phyloP scores from a whole-genome alignment of 2,329 filamentous ascomycete genomes.

The Colletotrichum gigasporum region DNA sequence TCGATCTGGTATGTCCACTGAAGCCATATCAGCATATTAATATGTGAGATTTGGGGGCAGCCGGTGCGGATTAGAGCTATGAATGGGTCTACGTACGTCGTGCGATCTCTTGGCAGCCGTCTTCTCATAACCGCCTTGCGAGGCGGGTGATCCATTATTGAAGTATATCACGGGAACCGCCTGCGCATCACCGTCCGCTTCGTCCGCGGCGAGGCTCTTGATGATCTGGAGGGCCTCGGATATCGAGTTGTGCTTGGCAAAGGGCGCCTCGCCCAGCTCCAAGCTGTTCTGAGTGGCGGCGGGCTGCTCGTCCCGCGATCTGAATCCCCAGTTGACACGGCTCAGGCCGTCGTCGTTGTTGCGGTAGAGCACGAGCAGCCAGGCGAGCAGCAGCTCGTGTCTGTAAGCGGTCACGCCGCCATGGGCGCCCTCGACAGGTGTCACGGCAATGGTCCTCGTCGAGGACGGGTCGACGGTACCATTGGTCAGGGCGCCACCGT shows the following conservation, averaged over 20 bases:
- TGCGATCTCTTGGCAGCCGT: constrained; percentile 15
- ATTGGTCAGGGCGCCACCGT: constrained; percentile 16
- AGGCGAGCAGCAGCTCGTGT: constrained; percentile 35
- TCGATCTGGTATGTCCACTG: constrained; percentile 37
- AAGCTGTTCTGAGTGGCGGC: constrained; percentile 11
- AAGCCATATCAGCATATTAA: constrained; percentile 1
- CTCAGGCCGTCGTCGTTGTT: constrained; percentile 34
- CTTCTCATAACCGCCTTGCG: constrained; percentile 19
- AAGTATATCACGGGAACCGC: constrained; percentile 29
- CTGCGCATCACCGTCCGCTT: not conserved
- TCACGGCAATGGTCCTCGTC: constrained; percentile 23
- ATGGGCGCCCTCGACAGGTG: not conserved
- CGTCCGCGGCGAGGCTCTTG: constrained; percentile 7
- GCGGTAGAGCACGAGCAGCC: constrained; percentile 36
- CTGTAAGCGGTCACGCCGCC: constrained; percentile 13
- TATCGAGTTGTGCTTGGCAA: constrained; percentile 30
- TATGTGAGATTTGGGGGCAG: not conserved
- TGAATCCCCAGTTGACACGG: constrained; percentile 30
- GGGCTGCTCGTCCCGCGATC: constrained; percentile 13
- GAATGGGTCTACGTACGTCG: constrained; percentile 21
- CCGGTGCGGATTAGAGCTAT: not conserved
- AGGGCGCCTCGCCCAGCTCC: constrained; percentile 27
- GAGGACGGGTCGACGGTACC: constrained; percentile 25
- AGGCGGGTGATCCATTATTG: constrained; percentile 22
- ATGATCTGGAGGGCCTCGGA: constrained; percentile 23